These are phyloP conservation scores for Aureobasidium zeae DNA, from an alignment of 2,329 filamentous ascomycete species.

Conservation along the genomic window DNA sequence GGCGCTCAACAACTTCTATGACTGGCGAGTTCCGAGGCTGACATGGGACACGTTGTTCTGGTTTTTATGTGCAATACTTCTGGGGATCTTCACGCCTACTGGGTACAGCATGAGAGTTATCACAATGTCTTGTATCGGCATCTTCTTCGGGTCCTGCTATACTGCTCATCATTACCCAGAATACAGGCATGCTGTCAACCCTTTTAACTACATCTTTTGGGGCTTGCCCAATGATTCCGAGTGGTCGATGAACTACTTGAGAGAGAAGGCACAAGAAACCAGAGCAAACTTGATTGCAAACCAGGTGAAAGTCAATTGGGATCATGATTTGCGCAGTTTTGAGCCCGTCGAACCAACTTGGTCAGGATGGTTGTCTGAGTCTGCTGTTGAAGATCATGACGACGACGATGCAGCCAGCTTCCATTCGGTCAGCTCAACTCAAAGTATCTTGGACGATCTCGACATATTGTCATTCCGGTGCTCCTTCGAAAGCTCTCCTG, in stretches of 20 bases:
- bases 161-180: conserved; percentile 29
- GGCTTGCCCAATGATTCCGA: conserved; percentile 32
- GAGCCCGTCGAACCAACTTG: too few relatives aligned
- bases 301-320: conserved; percentile 19
- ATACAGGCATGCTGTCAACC: conserved; percentile 30
- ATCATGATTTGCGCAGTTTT: background rate
- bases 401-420: conserved; percentile 18
- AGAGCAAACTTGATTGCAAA: conserved; percentile 21
- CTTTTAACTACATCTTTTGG: conserved; percentile 32
- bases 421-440: conserved; percentile 19
- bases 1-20: conserved; percentile 30
- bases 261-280: conserved; percentile 23
- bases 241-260: conserved; percentile 27
- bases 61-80: conserved; percentile 26
- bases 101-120: conserved; percentile 31
- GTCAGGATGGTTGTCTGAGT: too few relatives aligned
- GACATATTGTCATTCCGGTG: conserved; percentile 25
- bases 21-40: conserved; percentile 28
- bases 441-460: conserved; percentile 18
- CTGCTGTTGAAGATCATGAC: conserved; percentile 13
- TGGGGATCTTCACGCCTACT: conserved; percentile 26
- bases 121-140: conserved; percentile 27
- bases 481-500: conserved; percentile 17
- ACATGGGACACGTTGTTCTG: conserved; percentile 30
- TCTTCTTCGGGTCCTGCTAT: conserved; percentile 32